Evolutionary conservation across 768 basidiomycete genomes (phyloP).

Genomic region (Hemileccinum rubropunctum): DNA sequence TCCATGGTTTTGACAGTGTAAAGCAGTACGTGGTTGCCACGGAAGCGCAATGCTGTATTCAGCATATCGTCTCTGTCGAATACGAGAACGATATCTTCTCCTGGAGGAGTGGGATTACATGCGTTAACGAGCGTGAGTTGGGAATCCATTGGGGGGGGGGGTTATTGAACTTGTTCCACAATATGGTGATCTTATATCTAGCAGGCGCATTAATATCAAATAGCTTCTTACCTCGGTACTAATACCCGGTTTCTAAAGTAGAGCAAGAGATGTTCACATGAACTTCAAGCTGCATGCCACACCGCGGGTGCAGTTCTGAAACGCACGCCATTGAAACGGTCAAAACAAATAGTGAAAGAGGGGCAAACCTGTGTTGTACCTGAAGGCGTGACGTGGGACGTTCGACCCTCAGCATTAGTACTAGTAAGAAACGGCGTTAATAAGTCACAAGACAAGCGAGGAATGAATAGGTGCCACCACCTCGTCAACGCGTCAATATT

Average conservation of each 20-base stretch:
- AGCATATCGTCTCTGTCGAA: constrained; percentile 15
- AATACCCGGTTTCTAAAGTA: background rate
- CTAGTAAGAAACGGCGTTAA: too few species aligned
- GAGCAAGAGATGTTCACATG: background rate
- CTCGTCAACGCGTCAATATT: too few species aligned
- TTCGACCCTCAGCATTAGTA: too few species aligned
- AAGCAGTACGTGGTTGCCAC: background rate
- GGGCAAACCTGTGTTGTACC: background rate
- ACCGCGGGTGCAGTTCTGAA: background rate
- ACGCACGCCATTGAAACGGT: too few species aligned
- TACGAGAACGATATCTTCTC: background rate
- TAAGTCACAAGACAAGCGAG: background rate
- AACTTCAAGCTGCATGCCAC: too few species aligned
- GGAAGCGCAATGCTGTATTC: constrained; percentile 7
- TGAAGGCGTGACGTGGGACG: background rate
- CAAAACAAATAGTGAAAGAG: too few species aligned
- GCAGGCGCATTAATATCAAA: background rate
- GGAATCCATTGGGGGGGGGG: constrained; percentile 8
- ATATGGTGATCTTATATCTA: background rate
- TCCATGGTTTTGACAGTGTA: constrained; percentile 10
- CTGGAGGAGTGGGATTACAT: background rate
- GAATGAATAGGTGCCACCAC: too few species aligned
- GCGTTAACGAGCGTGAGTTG: constrained; percentile 18
- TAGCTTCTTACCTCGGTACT: background rate
- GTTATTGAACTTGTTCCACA: background rate